phyloP scores from a whole-genome alignment of 2,329 filamentous ascomycete genomes.

The Scedosporium apiospermum region DNA sequence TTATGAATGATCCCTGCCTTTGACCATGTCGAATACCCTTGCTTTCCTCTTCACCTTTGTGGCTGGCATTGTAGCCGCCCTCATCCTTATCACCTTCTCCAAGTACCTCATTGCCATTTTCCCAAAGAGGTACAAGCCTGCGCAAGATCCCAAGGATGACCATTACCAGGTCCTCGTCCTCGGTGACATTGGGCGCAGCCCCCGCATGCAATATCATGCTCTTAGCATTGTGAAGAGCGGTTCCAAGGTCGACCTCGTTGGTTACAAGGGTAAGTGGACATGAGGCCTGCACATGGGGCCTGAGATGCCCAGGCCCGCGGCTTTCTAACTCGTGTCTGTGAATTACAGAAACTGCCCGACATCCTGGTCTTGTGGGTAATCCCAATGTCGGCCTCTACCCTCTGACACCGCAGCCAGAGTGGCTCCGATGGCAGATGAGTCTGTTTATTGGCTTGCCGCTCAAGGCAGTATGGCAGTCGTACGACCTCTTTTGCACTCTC shows the following conservation, averaged over 20 bases:
- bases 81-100: constrained; percentile 5
- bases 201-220: constrained; percentile 97
- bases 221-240: constrained; percentile 81
- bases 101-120: constrained; percentile 14
- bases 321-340: not conserved
- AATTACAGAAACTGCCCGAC: constrained; percentile 60
- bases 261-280: constrained; percentile 60
- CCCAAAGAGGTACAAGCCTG: constrained; percentile 25
- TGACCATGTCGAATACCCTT: not conserved
- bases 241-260: constrained; percentile 72
- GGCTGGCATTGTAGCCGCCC: constrained; percentile 3
- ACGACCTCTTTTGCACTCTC: constrained; percentile 60
- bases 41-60: constrained; percentile 8
- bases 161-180: constrained; percentile 77
- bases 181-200: constrained; percentile 89
- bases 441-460: constrained; percentile 8
- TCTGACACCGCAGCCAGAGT: constrained; percentile 56
- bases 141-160: constrained; percentile 25
- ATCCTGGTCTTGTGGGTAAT: constrained; percentile 65
- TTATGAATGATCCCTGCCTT: not conserved
- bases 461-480: constrained; percentile 27
- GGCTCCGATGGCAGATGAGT: constrained; percentile 44
- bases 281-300: too few relatives aligned
- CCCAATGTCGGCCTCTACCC: constrained; percentile 62
- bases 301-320: too few relatives aligned